Percentiles rank a stretch among this genome's conserved stretches.
Evolutionary conservation across 192 early-diverging fungal genomes (phyloP).

Genomic region (Gaertneriomyces semiglobifer): DNA sequence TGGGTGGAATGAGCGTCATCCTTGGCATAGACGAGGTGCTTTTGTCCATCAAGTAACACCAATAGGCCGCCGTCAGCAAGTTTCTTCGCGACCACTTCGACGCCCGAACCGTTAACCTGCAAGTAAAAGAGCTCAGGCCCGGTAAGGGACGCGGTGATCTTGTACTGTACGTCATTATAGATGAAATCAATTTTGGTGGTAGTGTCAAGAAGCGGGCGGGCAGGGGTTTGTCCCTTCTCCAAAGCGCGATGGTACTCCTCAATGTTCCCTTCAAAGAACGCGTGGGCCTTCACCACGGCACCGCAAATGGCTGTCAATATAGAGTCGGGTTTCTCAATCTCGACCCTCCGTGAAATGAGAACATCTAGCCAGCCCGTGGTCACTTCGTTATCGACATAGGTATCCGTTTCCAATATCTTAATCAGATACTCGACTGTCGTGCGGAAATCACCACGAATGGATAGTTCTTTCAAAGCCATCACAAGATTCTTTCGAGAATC

Average conservation of each 20-base stretch:
- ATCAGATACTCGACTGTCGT: conserved; percentile 98
- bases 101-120: conserved; percentile 75
- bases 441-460: conserved; percentile 97
- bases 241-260: conserved; percentile 76
- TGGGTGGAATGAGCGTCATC: conserved; percentile 86
- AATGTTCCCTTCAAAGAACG: conserved; percentile 57
- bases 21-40: conserved; percentile 86
- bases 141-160: conserved; percentile 75
- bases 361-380: conserved; percentile 96
- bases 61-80: conserved; percentile 91
- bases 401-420: conserved; percentile 84
- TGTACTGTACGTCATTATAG: conserved; percentile 86
- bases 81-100: conserved; percentile 77
- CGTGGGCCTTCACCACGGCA: conserved; percentile 82
- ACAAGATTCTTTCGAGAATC: conserved; percentile 94
- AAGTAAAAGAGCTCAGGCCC: conserved; percentile 79
- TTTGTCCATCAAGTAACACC: conserved; percentile 85
- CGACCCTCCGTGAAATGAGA: conserved; percentile 82
- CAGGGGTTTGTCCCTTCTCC: conserved; percentile 91
- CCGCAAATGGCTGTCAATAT: conserved; percentile 90
- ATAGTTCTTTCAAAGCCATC: conserved; percentile 95
- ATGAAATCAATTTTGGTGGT: conserved; percentile 86
- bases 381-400: conserved; percentile 84
- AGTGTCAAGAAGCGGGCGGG: conserved; percentile 68
- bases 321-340: conserved; percentile 85